Evolutionary conservation across 1,139 yeast species (phyloP), one percentile per base, ranked within the genome.

Genomic region (Kurtzmaniella natalensis): DNA sequence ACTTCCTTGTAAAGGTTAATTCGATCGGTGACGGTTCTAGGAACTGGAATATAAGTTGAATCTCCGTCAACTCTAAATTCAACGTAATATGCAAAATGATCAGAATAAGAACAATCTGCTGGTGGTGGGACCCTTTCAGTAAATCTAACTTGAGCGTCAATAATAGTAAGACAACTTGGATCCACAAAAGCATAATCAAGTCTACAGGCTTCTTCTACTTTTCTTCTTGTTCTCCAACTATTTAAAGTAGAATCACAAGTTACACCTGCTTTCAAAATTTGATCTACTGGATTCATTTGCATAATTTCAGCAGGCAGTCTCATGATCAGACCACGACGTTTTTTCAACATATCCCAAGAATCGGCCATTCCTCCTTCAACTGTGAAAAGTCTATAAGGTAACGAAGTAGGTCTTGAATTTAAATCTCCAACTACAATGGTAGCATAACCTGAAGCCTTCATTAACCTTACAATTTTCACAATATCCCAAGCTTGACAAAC

Each of bases 401-500:
- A 66, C 4, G 94, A 80, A 0, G 84, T 94, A 0, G 97, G 97
- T 40, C 78, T 69, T 3, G 94, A 84, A 55, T 92, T 92, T 53
- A 92, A 70, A 58, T 92, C 98, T 2, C 98, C 99, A 18, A 89
- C 96, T 34, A 87, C 80, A 30, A 94, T 72, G 0, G 86, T 92
- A 1, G 89, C 81, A 56, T 85, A 83, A 0, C 96, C 96, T 0
- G 92, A 82, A 36, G 66, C 69, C 32, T 70, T 69, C 32, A 92
- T 72, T 33, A 81, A 57, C 21, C 70, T 69, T 2, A 85, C 79
- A 33, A 88, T 42, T 36, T 78, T 74, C 17, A 92, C 72, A 52
- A 94, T 76, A 54, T 89, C 96, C 97, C 97, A 92, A 0, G 97
- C 97, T 57, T 92, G 99, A 40, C 94, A 78, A 0, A 96, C 81